These are phyloP conservation scores for Nicotiana obtusifolia DNA, from an alignment of 257 asterid genomes.

Conservation along the genomic window DNA sequence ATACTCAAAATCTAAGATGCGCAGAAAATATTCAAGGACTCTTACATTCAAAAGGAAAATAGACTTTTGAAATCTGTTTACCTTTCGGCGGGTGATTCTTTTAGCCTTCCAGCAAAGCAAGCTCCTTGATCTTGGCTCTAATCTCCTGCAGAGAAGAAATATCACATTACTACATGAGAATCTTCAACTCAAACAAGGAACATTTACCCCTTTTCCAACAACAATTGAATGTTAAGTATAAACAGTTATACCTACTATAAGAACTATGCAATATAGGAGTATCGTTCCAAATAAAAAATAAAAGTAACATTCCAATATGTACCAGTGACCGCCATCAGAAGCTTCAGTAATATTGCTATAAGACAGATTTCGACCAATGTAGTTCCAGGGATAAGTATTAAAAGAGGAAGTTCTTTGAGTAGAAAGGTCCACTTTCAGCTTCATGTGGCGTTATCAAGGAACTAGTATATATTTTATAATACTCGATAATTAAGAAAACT, in stretches of 20 bases:
- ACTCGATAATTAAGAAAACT: not conserved
- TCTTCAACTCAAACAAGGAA: not conserved
- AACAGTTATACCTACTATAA: not conserved
- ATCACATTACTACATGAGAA: not conserved
- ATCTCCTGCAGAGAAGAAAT: slow-evolving; percentile 49
- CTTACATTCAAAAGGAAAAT: not conserved
- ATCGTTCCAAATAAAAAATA: not conserved
- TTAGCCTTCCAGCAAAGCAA: slow-evolving; percentile 84
- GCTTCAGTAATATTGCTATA: not conserved
- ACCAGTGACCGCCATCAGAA: not conserved
- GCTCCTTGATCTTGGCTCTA: slow-evolving; percentile 79
- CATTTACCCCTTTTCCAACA: not conserved
- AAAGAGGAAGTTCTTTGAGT: not conserved
- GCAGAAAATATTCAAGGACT: not conserved
- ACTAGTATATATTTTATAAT: not conserved
- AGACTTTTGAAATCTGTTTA: slow-evolving; percentile 15
- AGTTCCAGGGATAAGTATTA: not conserved
- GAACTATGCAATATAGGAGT: not conserved
- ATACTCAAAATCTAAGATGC: not conserved
- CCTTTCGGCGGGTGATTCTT: slow-evolving; percentile 59
- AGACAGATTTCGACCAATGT: not conserved
- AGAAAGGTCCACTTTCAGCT: not conserved
- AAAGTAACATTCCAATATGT: not conserved
- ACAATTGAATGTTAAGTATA: not conserved
- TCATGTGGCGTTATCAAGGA: not conserved